Evolutionary conservation across 257 asterid genomes (phyloP), one percentile per base, ranked within the genome.

Genomic region (Solanum medicagineum): DNA sequence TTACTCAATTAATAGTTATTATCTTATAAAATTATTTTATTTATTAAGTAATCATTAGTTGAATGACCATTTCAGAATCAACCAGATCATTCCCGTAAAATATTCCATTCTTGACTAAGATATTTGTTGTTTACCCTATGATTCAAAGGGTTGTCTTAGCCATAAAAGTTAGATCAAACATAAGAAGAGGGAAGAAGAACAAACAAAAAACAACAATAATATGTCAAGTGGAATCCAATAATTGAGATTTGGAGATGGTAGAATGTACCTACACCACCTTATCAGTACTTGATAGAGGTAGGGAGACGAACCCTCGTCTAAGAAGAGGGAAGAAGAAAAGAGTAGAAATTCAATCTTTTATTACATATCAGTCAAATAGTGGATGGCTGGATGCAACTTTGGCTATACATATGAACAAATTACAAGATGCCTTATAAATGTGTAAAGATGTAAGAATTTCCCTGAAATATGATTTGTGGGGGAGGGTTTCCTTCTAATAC

Each of bases 401-500:
- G 47, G 83, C 83, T 79, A 53, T 79, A 53, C 62, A 53, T 51
- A 51, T 53, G 83, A 53, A 79, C 51, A 66, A 40, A 68, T 66
- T 17, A 51, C 65, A 84, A 68, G 17, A 66, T 53, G n/a, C 81
- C 63, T 19, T 62, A 79, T 49, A 77, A 77, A 77, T 79, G 65
- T 75, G 65, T 81, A 70, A 44, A 44, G 66, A 63, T 22, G 26
- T 45, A 85, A 80, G 88, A 70, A 66, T 87, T 91, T 89, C 83
- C 75, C 82, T 80, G 84, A 53, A 51, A 45, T 8, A 11, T 26
- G 26, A 49, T 26, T 55, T 79, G 40, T 75, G 59, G 36, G 19
- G 29, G 3, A 36, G 7, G 40, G 5, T 49, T 44, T 13, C 36
- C 51, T 10, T 70, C 60, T 75, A 75, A 75, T 4, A 32, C 40